A percentile compares a stretch with the other conserved stretches of the same genome.
These are phyloP conservation scores for Sporothrix dimorphospora DNA, from an alignment of 2,329 filamentous ascomycete species.

Conservation along the genomic window DNA sequence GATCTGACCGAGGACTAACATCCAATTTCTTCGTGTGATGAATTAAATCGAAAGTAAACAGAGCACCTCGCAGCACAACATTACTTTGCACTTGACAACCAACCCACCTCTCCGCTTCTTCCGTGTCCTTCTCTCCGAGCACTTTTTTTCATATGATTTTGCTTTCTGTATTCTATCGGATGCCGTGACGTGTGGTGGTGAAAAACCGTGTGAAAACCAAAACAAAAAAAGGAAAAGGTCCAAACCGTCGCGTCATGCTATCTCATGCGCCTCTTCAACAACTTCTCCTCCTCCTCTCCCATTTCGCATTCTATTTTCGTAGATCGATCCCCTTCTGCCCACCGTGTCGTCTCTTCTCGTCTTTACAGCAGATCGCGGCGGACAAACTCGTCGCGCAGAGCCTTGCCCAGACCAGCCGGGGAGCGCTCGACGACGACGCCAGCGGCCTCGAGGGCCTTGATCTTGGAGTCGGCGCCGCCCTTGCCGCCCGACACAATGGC, in stretches of 20 bases:
- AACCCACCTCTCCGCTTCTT: too few relatives aligned
- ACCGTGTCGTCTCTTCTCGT: not conserved
- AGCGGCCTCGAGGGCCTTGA: constrained; percentile 86
- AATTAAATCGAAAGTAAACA: not conserved
- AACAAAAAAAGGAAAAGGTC: not conserved
- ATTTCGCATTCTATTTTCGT: not conserved
- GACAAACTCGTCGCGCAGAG: constrained; percentile 92
- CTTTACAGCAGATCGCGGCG: constrained; percentile 88
- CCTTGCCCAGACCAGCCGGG: constrained; percentile 89
- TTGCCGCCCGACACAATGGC: constrained; percentile 97
- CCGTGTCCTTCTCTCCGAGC: not conserved
- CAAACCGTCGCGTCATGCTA: not conserved
- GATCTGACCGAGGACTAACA: not conserved
- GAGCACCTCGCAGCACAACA: not conserved
- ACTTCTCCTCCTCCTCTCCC: not conserved
- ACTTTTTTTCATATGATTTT: constrained; percentile 18
- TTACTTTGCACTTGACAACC: not conserved
- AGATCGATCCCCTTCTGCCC: not conserved
- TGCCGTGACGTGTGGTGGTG: constrained; percentile 8
- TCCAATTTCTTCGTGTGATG: not conserved
- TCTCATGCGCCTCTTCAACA: not conserved
- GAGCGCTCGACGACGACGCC: constrained; percentile 97
- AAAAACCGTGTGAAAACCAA: not conserved
- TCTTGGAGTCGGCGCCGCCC: constrained; percentile 98
- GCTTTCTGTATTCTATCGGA: constrained; percentile 25